Percentiles rank a stretch among this genome's conserved stretches.
These are phyloP conservation scores for Talaromyces sp. DNA, from an alignment of 2,329 filamentous ascomycete species.

Conservation along the genomic window DNA sequence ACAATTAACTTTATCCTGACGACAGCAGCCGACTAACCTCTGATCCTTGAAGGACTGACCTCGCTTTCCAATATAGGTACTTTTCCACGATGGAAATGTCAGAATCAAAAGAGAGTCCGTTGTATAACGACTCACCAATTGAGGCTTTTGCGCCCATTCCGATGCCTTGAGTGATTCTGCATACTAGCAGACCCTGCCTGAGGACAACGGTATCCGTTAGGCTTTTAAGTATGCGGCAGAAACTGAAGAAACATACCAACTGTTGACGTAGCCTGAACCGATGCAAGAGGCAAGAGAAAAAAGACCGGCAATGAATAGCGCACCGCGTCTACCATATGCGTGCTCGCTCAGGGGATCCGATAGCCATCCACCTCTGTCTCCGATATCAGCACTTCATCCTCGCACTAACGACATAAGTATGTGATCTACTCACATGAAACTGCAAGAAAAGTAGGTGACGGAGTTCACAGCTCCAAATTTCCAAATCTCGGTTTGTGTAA, in stretches of 20 bases:
- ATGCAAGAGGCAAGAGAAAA: slow-evolving; percentile 30
- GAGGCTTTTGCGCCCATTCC: slow-evolving; percentile 34
- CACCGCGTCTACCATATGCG: slow-evolving; percentile 25
- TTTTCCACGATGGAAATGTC: not conserved
- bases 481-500: slow-evolving; percentile 19
- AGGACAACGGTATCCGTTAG: not conserved
- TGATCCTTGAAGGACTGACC: slow-evolving; percentile 19
- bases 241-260: slow-evolving; percentile 21
- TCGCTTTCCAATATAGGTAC: slow-evolving; percentile 33
- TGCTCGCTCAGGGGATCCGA: slow-evolving; percentile 32
- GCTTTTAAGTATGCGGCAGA: not conserved
- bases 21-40: slow-evolving; percentile 15
- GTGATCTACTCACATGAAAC: slow-evolving; percentile 20
- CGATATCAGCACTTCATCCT: not conserved
- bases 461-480: slow-evolving; percentile 32
- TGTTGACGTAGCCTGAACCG: slow-evolving; percentile 26
- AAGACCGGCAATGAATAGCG: slow-evolving; percentile 29
- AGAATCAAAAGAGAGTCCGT: not conserved
- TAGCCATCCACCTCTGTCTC: slow-evolving; percentile 25
- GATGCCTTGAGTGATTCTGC: slow-evolving; percentile 30
- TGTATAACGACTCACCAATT: slow-evolving; percentile 18
- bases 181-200: slow-evolving; percentile 24
- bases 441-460: slow-evolving; percentile 30
- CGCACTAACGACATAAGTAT: not conserved
- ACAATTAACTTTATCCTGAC: slow-evolving; percentile 3